Evolutionary conservation across 1,139 yeast genomes (phyloP).

Genomic region (Kodamaea fungicola): DNA sequence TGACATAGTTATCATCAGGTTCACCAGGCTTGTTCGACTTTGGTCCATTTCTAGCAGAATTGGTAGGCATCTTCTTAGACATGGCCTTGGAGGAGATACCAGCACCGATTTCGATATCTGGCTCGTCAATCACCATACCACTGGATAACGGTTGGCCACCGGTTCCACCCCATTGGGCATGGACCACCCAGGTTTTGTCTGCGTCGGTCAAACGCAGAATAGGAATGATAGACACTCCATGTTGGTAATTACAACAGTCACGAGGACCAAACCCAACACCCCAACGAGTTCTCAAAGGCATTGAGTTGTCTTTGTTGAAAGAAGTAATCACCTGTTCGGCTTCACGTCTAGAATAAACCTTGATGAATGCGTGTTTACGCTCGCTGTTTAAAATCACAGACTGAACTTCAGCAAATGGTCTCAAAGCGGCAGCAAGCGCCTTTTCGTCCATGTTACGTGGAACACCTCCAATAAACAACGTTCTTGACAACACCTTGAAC

Average conservation of each 20-base stretch:
- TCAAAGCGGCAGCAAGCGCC: conserved; percentile 61
- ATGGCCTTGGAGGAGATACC: conserved; percentile 93
- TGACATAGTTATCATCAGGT: conserved; percentile 46
- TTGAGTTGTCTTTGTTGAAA: conserved; percentile 48
- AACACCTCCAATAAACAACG: conserved; percentile 91
- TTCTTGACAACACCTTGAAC: conserved; percentile 81
- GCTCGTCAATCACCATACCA: conserved; percentile 90
- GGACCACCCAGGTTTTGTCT: conserved; percentile 82
- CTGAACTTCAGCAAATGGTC: conserved; percentile 94
- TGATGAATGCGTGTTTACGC: conserved; percentile 93
- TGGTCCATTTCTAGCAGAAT: conserved; percentile 83
- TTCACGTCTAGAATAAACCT: conserved; percentile 91
- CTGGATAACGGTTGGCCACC: conserved; percentile 82
- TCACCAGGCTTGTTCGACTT: conserved; percentile 70
- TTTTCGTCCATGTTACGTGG: conserved; percentile 78
- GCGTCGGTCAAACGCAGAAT: conserved; percentile 87
- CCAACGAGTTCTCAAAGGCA: conserved; percentile 84
- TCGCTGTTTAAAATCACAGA: conserved; percentile 83
- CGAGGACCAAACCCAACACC: conserved; percentile 99
- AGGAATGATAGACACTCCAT: conserved; percentile 86
- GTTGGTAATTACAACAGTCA: conserved; percentile 93
- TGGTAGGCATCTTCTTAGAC: conserved; percentile 83
- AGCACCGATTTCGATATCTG: conserved; percentile 93
- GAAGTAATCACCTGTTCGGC: conserved; percentile 75
- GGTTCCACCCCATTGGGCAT: conserved; percentile 97